Base-by-base conservation (phyloP, 192 early-diverging fungal genomes). In the Coemansia aciculifera region DNA sequence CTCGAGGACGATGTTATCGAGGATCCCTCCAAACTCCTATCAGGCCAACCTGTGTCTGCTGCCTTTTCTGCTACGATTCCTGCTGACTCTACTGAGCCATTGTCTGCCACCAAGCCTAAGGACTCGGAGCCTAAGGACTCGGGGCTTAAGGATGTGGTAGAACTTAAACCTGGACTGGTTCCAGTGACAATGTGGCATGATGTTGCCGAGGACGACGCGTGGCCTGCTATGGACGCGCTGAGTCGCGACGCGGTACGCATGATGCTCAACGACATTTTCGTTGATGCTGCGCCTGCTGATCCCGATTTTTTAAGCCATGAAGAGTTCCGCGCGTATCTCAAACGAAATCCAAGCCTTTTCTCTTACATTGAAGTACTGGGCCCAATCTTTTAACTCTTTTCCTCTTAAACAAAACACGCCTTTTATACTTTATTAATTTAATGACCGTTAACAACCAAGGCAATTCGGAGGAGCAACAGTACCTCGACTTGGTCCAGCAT, bases 331-430 rank as follows among this genome's bases (percentile, higher is more conserved):
- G 72, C 70, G 21, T 93, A 91, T 67, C 92, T 96, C 6, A 86
- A 92, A 48, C 79, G 80, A 11, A 95, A 99, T 77, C 79, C 86
- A 24, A 92, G 88, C 56, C 87, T 97, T 57, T 77, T 95, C 42
- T 86, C 89, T 21, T 98, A 96, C 89, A 92, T 96, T 67, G 94
- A 98, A 74, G 90, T 92, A 1, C 78, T 98, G n/a, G 95, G 94
- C 42, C 86, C 87, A 29, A 91, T 94, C 8, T 95, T 94, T 69
- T 95, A 81, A 69, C 34, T 36, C 34, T 36, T 27, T 27, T 1
- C 24, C 24, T 27, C 24, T 27, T 27, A 27, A 36, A 36, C 34
- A 36, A 36, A 36, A 36, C 34, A 36, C 34, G 5, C 0, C 34
- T 36, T 36, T 36, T 36, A n/a, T 8, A 36, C 9, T 3, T 34